These are phyloP conservation scores for Heliosperma pusillum DNA, from an alignment of 148 eudicot species.

Conservation along the genomic window DNA sequence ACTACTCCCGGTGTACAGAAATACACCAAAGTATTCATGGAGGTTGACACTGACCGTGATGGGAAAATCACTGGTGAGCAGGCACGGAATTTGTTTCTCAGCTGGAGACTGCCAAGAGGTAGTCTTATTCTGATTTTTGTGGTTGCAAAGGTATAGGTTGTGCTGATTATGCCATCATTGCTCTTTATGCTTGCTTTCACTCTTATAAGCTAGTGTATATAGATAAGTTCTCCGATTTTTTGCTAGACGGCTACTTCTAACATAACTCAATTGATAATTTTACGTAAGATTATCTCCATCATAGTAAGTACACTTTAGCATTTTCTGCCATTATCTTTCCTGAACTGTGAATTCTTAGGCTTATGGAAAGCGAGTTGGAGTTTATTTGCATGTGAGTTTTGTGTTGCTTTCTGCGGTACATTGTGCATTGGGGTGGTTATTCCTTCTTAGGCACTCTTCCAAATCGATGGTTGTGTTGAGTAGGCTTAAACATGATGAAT, in stretches of 20 bases:
- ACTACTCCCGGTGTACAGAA: constrained; percentile 80
- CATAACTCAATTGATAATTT: not conserved
- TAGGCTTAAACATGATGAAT: too few species aligned
- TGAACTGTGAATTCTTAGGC: not conserved
- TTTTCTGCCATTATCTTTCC: not conserved
- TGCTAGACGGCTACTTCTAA: not conserved
- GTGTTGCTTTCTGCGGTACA: too few species aligned
- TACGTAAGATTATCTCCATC: not conserved
- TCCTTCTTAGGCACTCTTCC: too few species aligned
- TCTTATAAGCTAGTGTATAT: not conserved
- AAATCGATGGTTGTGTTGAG: too few species aligned
- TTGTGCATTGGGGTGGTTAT: too few species aligned
- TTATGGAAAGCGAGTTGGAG: not conserved
- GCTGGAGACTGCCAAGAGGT: constrained; percentile 99
- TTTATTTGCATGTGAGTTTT: too few species aligned
- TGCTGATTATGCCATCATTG: not conserved
- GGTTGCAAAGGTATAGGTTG: not conserved
- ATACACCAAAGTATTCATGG: constrained; percentile 84
- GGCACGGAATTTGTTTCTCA: constrained; percentile 84
- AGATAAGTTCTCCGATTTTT: not conserved
- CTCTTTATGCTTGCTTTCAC: too few species aligned
- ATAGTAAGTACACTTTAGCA: not conserved
- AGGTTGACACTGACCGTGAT: constrained; percentile 89
- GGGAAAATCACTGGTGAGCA: constrained; percentile 89
- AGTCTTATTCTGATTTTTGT: constrained; percentile 9